Evolutionary conservation across 441 rosid species (phyloP), one percentile per base, ranked within the genome.

Genomic region (Pelargonium cotyledonis): DNA sequence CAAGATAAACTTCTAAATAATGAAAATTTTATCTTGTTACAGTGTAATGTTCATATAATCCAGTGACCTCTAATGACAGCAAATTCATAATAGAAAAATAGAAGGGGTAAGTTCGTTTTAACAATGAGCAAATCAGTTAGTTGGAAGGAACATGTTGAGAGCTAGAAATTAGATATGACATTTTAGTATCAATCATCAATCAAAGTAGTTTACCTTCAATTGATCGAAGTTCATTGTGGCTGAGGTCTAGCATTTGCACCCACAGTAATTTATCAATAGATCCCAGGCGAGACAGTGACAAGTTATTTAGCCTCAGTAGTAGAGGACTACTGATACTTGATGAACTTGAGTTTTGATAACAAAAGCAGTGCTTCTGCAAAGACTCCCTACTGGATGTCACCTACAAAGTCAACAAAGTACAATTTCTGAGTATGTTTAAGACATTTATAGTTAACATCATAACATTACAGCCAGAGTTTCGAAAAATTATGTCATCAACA

Each of bases 181-280:
- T 40, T 43, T 29, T 21, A 66, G 61, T 12, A 72, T 35, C 65
- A 63, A 49, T 8, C 19, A 72, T 35, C 65, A 63, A 49, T 8
- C 19, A 58, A 53, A 74, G 71, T 35, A 79, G 72, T 31, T 71
- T 83, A 88, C 97, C 99, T 86, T 94, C 94, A 63, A 91, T 74
- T 68, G 97, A 91, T 66, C 40, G 86, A 63, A 94, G 88, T 71
- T 94, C 91, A 60, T 91, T 91, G 76, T 84, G 82, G 81, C 97
- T 84, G 68, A 94, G 89, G 80, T 94, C 96, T 75, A 91, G 83
- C 85, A 88, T 86, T 79, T 87, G 96, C 70, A 94, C 95, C 95
- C 95, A 89, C 74, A 94, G 72, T 41, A 93, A 80, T 64, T 80
- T 88, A 71, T 85, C 88, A 69, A 87, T 75, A 65, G 85, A 81